These are phyloP conservation scores for Lasiodiplodia theobromae DNA, from an alignment of 2,329 filamentous ascomycete genomes.

Conservation along the genomic window DNA sequence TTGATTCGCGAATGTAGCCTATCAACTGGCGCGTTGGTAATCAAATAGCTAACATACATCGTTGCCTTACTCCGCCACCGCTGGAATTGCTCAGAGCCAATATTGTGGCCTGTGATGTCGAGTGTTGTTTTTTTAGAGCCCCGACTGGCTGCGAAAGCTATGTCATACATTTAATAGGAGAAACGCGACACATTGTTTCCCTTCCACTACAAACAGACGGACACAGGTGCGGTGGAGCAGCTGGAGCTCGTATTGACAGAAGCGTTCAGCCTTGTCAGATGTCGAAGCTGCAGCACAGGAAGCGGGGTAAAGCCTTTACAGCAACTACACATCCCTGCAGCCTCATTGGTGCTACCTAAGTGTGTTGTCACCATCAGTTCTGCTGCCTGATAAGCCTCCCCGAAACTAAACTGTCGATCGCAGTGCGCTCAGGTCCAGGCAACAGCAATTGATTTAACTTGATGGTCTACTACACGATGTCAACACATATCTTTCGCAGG, in stretches of 20 bases:
- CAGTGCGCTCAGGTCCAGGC: neutral
- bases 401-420: neutral
- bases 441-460: neutral
- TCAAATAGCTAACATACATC: no score
- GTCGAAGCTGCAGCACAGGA: no score
- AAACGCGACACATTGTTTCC: neutral
- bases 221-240: no score
- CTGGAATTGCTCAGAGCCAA: no score
- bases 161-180: neutral
- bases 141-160: neutral
- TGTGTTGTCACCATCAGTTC: neutral
- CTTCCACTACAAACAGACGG: neutral
- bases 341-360: neutral
- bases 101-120: neutral
- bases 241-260: no score
- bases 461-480: neutral
- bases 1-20: no score
- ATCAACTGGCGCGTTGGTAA: no score
- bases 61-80: no score
- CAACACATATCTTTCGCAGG: neutral
- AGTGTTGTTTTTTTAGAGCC: no score
- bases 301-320: neutral
- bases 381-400: conserved; percentile 9
- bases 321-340: neutral
- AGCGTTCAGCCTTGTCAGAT: neutral